These are phyloP conservation scores for Flaveria sonorensis DNA, from an alignment of 129 eudicot genomes.

Conservation along the genomic window DNA sequence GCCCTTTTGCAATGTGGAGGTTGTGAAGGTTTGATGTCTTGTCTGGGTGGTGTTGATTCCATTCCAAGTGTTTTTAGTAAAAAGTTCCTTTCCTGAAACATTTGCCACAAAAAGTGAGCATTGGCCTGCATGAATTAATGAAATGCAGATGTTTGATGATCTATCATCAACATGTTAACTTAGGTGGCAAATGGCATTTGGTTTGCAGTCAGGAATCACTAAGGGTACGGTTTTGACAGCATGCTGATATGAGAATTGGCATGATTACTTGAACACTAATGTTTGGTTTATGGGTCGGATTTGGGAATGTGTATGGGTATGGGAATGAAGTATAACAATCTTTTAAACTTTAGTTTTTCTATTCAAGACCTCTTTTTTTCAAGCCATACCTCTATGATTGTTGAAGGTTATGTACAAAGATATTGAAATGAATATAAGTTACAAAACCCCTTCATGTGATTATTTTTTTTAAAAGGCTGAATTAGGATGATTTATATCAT, in stretches of 20 bases:
- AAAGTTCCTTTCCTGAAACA: conserved; percentile 89
- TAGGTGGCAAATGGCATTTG: neutral
- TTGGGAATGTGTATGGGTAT: neutral
- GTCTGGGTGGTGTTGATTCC: conserved; percentile 60
- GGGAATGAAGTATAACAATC: neutral
- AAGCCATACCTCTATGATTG: neutral
- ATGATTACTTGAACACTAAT: neutral
- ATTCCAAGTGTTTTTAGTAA: conserved; percentile 87
- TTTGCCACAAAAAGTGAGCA: neutral
- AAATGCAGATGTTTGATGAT: conserved; percentile 22
- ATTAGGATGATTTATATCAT: neutral
- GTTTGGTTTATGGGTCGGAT: neutral
- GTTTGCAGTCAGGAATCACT: conserved; percentile 6
- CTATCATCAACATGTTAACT: neutral
- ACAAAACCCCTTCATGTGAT: neutral
- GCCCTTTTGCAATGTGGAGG: conserved; percentile 90
- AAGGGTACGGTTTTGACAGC: neutral
- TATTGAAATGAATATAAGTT: neutral
- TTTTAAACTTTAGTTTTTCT: neutral
- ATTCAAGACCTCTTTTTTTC: neutral
- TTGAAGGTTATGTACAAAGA: neutral
- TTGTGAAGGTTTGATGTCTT: conserved; percentile 58
- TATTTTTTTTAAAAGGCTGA: neutral
- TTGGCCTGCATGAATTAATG: neutral
- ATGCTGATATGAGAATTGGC: neutral